A percentile compares a stretch with the other conserved stretches of the same genome.
phyloP scores from a whole-genome alignment of 192 early-diverging fungal genomes.

The Lobosporangium transversale region DNA sequence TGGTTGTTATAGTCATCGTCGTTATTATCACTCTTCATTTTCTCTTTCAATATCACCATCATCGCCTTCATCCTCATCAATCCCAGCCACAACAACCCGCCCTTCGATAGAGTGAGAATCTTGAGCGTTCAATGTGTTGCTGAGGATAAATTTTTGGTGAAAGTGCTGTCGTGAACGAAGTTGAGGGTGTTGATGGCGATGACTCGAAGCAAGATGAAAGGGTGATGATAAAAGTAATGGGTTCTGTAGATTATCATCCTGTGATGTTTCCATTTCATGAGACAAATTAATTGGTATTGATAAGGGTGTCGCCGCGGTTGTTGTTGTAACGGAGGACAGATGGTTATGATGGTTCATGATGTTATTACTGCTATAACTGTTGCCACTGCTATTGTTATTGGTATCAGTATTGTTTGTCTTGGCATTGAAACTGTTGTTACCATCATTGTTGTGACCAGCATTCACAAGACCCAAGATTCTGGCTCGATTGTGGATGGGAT shows the following conservation, averaged over 20 bases:
- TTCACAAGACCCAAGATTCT: constrained; percentile 23
- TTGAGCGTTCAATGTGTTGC: no score
- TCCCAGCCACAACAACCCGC: no score
- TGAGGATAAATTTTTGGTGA: neutral
- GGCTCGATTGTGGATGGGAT: constrained; percentile 45
- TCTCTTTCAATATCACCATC: neutral
- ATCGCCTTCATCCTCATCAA: neutral
- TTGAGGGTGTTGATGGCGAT: constrained; percentile 9
- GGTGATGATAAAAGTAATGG: neutral
- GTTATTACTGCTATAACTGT: no score
- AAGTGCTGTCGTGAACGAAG: neutral
- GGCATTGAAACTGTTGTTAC: no score
- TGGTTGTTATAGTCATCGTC: no score
- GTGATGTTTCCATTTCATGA: neutral
- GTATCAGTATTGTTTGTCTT: no score
- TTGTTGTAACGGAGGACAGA: neutral
- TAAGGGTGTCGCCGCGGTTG: neutral
- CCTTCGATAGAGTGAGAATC: no score
- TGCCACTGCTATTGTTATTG: no score
- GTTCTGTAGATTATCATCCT: neutral
- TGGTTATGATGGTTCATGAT: neutral
- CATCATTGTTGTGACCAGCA: no score
- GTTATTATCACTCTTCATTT: neutral
- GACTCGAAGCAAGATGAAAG: neutral
- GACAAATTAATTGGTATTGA: neutral